Evolutionary conservation across 371 early-diverging fungal genomes (phyloP).

Genomic region (Rhizomucor miehei): DNA sequence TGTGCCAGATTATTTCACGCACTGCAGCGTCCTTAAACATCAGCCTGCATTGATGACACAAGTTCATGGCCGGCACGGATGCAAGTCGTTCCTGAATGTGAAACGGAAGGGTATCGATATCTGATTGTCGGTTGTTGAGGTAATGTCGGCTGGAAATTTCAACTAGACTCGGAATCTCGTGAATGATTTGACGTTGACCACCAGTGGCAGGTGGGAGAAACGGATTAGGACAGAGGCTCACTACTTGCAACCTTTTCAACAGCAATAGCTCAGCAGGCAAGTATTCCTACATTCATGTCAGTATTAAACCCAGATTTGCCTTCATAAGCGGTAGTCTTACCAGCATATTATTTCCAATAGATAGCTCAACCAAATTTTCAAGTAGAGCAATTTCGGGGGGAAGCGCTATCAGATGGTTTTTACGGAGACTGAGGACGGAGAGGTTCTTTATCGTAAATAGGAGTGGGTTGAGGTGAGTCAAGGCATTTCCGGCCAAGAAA

Average conservation of each 20-base stretch:
- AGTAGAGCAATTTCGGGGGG: constrained; percentile 59
- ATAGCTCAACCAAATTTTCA: constrained; percentile 53
- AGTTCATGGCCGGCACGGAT: constrained; percentile 13
- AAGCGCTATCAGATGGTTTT: constrained; percentile 41
- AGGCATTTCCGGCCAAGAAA: constrained; percentile 45
- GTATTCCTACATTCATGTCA: constrained; percentile 14
- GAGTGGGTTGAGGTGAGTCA: constrained; percentile 33
- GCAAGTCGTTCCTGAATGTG: constrained; percentile 18
- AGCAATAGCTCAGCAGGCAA: constrained; percentile 35
- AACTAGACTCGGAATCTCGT: constrained; percentile 16
- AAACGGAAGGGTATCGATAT: constrained; percentile 8
- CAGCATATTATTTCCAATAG: constrained; percentile 55
- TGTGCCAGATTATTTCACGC: constrained; percentile 24
- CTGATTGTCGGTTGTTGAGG: neutral
- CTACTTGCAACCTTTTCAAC: constrained; percentile 19
- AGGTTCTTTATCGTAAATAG: constrained; percentile 49
- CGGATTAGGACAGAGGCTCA: constrained; percentile 40
- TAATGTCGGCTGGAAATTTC: constrained; percentile 24
- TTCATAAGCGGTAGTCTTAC: constrained; percentile 24
- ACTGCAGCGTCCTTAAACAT: constrained; percentile 20
- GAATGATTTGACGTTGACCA: constrained; percentile 4
- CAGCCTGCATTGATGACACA: constrained; percentile 24
- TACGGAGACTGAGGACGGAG: constrained; percentile 56
- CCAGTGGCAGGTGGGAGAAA: constrained; percentile 9
- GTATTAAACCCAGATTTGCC: neutral